Conservation (phyloP, 2,329 filamentous ascomycete species). For the Colletotrichum magnum region DNA sequence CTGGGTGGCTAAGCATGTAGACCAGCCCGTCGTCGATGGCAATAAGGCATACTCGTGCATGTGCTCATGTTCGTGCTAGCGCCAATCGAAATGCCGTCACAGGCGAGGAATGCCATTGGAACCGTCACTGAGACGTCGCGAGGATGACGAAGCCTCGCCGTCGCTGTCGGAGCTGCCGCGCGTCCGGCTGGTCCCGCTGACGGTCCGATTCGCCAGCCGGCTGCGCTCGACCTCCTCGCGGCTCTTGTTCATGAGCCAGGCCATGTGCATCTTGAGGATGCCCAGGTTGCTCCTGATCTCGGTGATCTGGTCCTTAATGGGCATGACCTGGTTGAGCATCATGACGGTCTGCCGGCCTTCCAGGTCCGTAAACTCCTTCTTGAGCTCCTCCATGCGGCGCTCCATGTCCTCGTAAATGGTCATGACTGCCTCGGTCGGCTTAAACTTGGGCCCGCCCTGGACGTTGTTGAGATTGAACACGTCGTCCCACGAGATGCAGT, state of each 20-base stretch:
- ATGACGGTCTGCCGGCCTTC: conserved; percentile 73
- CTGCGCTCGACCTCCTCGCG: conserved; percentile 58
- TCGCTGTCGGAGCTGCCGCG: conserved; percentile 46
- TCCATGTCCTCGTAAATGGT: conserved; percentile 43
- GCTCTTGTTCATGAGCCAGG: conserved; percentile 69
- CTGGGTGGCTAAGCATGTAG: not conserved
- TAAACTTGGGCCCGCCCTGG: conserved; percentile 36
- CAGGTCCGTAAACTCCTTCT: conserved; percentile 69
- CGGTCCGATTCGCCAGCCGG: conserved; percentile 46
- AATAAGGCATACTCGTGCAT: not conserved
- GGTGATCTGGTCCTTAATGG: conserved; percentile 73
- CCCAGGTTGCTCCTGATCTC: conserved; percentile 71
- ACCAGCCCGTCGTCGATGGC: not conserved
- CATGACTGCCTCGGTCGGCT: conserved; percentile 42
- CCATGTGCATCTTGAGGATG: conserved; percentile 71
- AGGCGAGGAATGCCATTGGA: conserved; percentile 54
- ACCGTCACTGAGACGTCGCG: conserved; percentile 48
- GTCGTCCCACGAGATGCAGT: conserved; percentile 39
- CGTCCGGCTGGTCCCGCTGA: conserved; percentile 43
- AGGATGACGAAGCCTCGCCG: conserved; percentile 39
- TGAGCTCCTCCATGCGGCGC: conserved; percentile 66
- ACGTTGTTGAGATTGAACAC: conserved; percentile 37
- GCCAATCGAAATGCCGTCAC: conserved; percentile 39
- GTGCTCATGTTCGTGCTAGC: not conserved
- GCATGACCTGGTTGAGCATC: conserved; percentile 73